Conservation (phyloP, 768 basidiomycete species). For the Trametes gibbosa region DNA sequence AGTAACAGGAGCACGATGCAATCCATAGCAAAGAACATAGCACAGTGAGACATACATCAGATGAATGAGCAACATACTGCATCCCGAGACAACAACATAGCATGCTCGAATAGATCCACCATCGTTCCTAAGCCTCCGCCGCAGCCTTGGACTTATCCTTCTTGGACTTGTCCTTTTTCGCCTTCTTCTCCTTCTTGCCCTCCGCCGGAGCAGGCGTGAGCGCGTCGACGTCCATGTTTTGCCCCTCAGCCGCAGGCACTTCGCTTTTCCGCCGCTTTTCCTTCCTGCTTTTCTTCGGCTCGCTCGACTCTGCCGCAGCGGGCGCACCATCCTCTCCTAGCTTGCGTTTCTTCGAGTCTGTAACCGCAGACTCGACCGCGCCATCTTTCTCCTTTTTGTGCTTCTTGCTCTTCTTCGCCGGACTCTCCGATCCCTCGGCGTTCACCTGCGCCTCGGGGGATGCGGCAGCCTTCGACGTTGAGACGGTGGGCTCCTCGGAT, state of each 20-base stretch:
- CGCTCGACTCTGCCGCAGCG: conserved; percentile 21
- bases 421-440: too few relatives aligned
- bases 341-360: conserved; percentile 36
- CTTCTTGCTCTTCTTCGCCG: conserved; percentile 20
- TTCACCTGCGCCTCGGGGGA: too few relatives aligned
- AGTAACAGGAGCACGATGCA: neutral
- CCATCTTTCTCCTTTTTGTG: conserved; percentile 24
- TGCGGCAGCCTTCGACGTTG: neutral
- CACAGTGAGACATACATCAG: conserved; percentile 3
- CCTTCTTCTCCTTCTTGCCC: conserved; percentile 25
- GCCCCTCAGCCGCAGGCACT: conserved; percentile 3
- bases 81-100: neutral
- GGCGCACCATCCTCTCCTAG: conserved; percentile 20
- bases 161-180: conserved; percentile 32
- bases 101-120: conserved; percentile 6
- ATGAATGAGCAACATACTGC: neutral
- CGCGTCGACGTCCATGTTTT: conserved; percentile 14
- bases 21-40: conserved; percentile 8
- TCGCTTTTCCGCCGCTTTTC: conserved; percentile 24
- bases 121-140: conserved; percentile 18
- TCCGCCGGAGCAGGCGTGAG: conserved; percentile 18
- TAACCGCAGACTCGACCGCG: neutral
- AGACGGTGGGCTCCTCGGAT: conserved; percentile 8
- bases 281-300: conserved; percentile 22
- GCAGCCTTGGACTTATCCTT: conserved; percentile 21